phyloP scores from a whole-genome alignment of 2,329 filamentous ascomycete genomes.

The Trichoderma sp. region DNA sequence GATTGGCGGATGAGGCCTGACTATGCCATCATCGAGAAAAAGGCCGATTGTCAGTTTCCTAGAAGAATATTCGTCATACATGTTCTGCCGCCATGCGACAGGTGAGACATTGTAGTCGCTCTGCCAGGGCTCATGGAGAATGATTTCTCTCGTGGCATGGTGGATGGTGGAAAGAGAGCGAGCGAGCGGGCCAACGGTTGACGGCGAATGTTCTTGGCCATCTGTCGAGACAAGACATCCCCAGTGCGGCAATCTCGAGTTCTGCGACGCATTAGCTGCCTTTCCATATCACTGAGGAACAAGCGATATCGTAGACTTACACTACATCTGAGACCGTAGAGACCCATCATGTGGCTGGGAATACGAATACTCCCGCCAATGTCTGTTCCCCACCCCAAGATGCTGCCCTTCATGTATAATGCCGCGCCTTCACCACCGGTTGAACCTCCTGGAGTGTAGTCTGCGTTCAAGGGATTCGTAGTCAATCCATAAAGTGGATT shows the following conservation, averaged over 20 bases:
- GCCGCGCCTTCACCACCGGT: constrained; percentile 28
- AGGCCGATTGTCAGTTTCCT: neutral
- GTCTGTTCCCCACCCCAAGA: constrained; percentile 29
- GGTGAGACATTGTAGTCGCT: constrained; percentile 51
- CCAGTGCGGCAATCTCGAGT: neutral
- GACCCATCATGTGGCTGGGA: constrained; percentile 29
- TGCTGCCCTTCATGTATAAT: constrained; percentile 23
- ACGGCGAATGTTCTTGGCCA: neutral
- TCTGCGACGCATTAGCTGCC: neutral
- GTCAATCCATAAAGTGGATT: constrained; percentile 33
- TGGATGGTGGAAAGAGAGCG: neutral
- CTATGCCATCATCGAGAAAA: neutral
- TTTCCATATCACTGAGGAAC: neutral
- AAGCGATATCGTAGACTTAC: neutral
- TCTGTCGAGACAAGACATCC: neutral
- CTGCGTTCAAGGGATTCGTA: constrained; percentile 23
- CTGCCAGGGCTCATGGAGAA: constrained; percentile 46
- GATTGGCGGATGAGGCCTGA: constrained; percentile 84
- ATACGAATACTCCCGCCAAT: constrained; percentile 31
- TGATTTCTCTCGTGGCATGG: neutral
- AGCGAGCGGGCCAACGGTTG: neutral
- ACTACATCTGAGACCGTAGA: constrained; percentile 28
- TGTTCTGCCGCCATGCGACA: constrained; percentile 50
- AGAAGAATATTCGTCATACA: neutral
- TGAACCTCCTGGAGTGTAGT: constrained; percentile 30